phyloP scores from a whole-genome alignment of 257 asterid genomes.

The Gentiana straminea region DNA sequence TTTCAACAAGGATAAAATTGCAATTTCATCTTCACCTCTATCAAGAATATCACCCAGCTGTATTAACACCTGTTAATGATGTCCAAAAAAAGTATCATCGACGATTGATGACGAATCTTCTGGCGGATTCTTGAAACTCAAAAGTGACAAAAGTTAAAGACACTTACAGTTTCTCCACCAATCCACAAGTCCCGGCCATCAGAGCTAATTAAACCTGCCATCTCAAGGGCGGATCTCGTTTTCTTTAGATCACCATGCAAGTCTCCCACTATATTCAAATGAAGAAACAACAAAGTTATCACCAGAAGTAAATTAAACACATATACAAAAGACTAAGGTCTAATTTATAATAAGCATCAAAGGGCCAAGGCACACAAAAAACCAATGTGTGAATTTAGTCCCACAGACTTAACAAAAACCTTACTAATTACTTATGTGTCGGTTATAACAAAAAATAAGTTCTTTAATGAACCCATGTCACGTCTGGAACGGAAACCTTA shows the following conservation, averaged over 20 bases:
- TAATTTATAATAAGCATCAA: too few species aligned
- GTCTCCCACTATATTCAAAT: constrained; percentile 64
- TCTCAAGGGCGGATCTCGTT: constrained; percentile 85
- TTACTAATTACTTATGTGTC: too few species aligned
- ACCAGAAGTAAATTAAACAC: background rate
- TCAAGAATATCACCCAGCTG: constrained; percentile 97
- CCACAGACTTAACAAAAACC: too few species aligned
- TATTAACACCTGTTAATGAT: constrained; percentile 48
- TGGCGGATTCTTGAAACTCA: background rate
- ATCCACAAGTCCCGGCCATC: constrained; percentile 71
- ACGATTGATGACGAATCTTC: background rate
- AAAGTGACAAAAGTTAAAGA: constrained; percentile 1
- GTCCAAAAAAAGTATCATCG: background rate
- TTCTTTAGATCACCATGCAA: constrained; percentile 91
- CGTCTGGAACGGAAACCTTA: too few species aligned
- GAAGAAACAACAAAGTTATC: background rate
- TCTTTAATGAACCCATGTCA: too few species aligned
- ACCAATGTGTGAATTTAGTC: too few species aligned
- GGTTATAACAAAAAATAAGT: too few species aligned
- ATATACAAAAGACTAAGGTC: too few species aligned
- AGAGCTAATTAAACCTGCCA: constrained; percentile 78
- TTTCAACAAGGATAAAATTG: constrained; percentile 72
- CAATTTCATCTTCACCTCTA: constrained; percentile 92
- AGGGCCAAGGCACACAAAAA: too few species aligned
- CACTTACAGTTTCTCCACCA: constrained; percentile 85